Base-by-base conservation (phyloP, 2,329 filamentous ascomycete genomes). In the Myriosclerotinia duriaeana region DNA sequence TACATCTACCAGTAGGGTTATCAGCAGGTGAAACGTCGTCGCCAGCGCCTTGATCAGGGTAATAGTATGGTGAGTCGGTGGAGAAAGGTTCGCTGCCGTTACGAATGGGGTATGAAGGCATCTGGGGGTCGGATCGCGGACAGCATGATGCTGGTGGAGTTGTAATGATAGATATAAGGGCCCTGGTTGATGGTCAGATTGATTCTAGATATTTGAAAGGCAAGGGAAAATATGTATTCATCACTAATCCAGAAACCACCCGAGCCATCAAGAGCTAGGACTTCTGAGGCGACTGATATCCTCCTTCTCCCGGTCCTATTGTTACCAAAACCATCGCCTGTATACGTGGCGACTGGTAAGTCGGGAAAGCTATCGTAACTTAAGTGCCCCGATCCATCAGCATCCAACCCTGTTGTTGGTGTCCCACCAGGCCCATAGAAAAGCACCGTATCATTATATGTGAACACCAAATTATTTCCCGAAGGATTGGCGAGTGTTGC, bases 111-210 rank as follows among this genome's bases (percentile, higher is more conserved):
- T 40, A 91, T 80, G 68, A 87, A 81, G 0, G 89, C 88, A 61
- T 84, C 79, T 0, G 88, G 88, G 0, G 89, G 88, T 17, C 84
- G 82, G 67, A 91, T 87, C 0, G 88, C 88, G 1, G 79, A 78
- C 20, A 85, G 75, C 84, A 92, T 87, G 44, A 78, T 80, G 46
- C 89, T 89, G 0, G 75, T 73, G 3, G 76, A 69, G 68, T 81
- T 78, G 77, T 92, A 91, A 54, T 86, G 83, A 80, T 90, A 92
- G 30, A 91, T 78, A 71, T 87, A 91, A 0, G 87, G 87, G 0
- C 88, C 89, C 73, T 64, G 5, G 14, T 38, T 8, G 14, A 60
- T 36, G 8, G 20, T 60, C 8, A 60, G 56, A 38, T 11, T 7
- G 44, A 17, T 15, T 9, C 2, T 17, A 26, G n/a, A 38, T n/a